Conservation (phyloP, 768 basidiomycete genomes). For the Coprinopsis strossmayeri region DNA sequence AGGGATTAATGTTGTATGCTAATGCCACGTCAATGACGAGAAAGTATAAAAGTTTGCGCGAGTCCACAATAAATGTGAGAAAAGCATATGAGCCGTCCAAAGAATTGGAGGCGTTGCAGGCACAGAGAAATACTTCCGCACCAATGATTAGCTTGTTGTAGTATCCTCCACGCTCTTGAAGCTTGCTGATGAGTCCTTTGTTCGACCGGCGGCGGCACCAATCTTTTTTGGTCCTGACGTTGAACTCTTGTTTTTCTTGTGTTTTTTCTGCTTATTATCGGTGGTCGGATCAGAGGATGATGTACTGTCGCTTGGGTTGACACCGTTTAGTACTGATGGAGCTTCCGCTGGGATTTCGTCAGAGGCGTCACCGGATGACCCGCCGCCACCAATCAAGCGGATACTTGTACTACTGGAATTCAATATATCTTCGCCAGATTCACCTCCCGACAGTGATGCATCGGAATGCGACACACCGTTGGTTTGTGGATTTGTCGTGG, state of each 20-base stretch:
- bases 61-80: no score
- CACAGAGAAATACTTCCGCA: not conserved
- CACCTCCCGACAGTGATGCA: not conserved
- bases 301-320: not conserved
- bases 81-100: no score
- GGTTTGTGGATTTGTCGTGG: slow-evolving; percentile 15
- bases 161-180: slow-evolving; percentile 33
- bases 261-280: slow-evolving; percentile 28
- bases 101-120: not conserved
- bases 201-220: no score
- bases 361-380: not conserved
- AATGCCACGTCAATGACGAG: no score
- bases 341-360: slow-evolving; percentile 10
- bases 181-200: slow-evolving; percentile 41
- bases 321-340: slow-evolving; percentile 18
- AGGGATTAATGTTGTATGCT: no score
- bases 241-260: slow-evolving; percentile 54
- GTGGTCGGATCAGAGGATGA: slow-evolving; percentile 3
- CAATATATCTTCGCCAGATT: no score
- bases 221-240: slow-evolving; percentile 48
- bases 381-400: no score
- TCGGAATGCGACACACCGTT: not conserved
- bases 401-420: no score
- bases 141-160: slow-evolving; percentile 6
- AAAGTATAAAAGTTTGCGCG: no score